A percentile compares a stretch with the other conserved stretches of the same genome.
Evolutionary conservation across 768 basidiomycete genomes (phyloP).

Genomic region (Cyclocybe aegerita): DNA sequence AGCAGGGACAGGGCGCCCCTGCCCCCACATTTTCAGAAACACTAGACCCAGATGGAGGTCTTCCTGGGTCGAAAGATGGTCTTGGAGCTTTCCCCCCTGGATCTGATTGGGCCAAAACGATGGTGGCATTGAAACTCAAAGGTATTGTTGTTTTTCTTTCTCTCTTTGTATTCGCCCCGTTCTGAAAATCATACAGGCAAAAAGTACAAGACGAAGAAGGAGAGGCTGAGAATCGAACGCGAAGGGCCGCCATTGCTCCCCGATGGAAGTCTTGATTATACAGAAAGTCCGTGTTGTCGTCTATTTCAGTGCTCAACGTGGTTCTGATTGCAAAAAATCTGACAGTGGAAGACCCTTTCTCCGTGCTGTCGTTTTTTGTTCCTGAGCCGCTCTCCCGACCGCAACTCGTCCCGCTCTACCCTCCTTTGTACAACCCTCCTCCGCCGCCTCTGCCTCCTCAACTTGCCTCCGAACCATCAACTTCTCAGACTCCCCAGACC

Average conservation of each 20-base stretch:
- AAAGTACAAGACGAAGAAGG: conserved; percentile 79
- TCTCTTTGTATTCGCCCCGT: neutral
- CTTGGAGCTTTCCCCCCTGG: conserved; percentile 70
- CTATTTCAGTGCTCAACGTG: conserved; percentile 1
- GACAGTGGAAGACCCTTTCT: conserved; percentile 78
- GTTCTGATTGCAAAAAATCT: conserved; percentile 1
- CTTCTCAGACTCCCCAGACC: conserved; percentile 20
- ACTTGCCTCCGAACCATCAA: conserved; percentile 17
- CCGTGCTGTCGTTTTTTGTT: conserved; percentile 59
- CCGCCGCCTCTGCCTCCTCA: conserved; percentile 11
- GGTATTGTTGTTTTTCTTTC: conserved; percentile 34
- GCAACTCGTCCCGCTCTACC: conserved; percentile 56
- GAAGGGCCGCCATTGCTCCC: conserved; percentile 66
- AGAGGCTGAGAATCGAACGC: conserved; percentile 73
- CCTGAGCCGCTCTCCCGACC: conserved; percentile 60
- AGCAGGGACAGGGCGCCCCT: conserved; percentile 27
- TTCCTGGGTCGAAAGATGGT: conserved; percentile 79
- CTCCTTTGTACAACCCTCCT: conserved; percentile 31
- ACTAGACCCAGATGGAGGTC: conserved; percentile 67
- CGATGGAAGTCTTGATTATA: conserved; percentile 82
- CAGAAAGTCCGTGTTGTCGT: conserved; percentile 50
- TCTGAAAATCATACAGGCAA: conserved; percentile 47
- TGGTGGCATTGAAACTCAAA: conserved; percentile 75
- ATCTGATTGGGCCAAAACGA: conserved; percentile 69
- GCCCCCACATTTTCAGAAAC: conserved; percentile 36